Evolutionary conservation across 306 rosid genomes (phyloP), one percentile per base, ranked within the genome.

Genomic region (Trichosanthes truncata): DNA sequence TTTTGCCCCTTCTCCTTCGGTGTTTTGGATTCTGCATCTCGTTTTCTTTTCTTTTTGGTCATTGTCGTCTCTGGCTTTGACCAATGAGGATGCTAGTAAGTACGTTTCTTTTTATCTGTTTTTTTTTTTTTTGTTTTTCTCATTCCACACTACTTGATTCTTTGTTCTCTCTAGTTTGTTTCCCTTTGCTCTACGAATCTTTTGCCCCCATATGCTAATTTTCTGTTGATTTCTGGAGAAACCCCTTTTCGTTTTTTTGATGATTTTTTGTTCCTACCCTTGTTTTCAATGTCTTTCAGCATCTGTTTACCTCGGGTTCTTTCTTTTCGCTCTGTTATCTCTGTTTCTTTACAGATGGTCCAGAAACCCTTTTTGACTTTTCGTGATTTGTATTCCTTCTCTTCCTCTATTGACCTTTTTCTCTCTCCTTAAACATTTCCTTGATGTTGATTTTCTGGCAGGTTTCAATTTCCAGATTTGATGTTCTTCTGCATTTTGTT

Each of bases 31-130:
- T 83, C 86, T 41, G 84, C 20, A 68, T 81, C 71, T 68, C 60
- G 23, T 31, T 7, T 77, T 87, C 84, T 82, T 84, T 83, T 85
- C 89, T 60, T 84, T 60, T 81, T 83, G 83, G 87, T 78, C 89
- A 60, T 87, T 81, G 86, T 83, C 89, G 71, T 26, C 81, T 81
- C 84, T 67, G 89, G 84, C 89, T 89, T 90, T 92, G 87, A 88
- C 89, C 87, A 84, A 85, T 83, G 83, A 94, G 86, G 95, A 88
- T 94, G 97, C 95, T 92, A 87, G 98, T 94, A 92, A 88, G 98
- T 94, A 92, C 85, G 97, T 92, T 94, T 89, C 86, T 91, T 83
- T 89, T 84, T 81, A 86, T 77, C 15, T 74, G 78, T 83, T 71
- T 57, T 71, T 71, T 80, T 78, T 1, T 43, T 57, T 43, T 1